phyloP scores from a whole-genome alignment of 495 filamentous ascomycete species.

The Penicillium flavigenum region DNA sequence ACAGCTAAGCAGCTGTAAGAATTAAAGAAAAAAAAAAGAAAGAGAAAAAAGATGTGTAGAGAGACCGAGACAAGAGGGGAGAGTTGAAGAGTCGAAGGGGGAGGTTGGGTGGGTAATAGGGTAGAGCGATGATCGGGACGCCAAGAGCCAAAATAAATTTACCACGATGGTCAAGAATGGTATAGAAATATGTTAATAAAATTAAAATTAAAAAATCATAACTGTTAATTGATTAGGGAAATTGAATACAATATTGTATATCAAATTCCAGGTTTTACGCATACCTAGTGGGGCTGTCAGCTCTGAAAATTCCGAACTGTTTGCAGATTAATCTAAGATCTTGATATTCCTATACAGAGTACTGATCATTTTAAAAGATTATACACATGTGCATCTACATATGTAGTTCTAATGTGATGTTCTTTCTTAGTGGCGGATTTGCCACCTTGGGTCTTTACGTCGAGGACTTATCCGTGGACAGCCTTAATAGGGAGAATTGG shows the following conservation, averaged over 20 bases:
- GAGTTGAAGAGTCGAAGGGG: slow-evolving; percentile 14
- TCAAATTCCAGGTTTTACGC: not conserved
- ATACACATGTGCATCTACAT: no score
- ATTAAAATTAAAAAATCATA: not conserved
- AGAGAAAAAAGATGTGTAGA: slow-evolving; percentile 17
- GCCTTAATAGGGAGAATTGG: not conserved
- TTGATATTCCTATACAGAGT: not conserved
- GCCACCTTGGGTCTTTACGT: slow-evolving; percentile 15
- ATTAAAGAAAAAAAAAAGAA: slow-evolving; percentile 14
- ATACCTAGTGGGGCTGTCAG: not conserved
- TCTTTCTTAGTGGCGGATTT: slow-evolving; percentile 1
- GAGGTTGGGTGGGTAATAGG: slow-evolving; percentile 26
- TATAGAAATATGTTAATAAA: no score
- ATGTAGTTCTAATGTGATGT: not conserved
- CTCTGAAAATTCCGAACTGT: not conserved
- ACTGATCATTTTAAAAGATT: no score
- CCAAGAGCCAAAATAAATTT: slow-evolving; percentile 15
- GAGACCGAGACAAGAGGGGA: slow-evolving; percentile 12
- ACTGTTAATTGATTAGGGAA: not conserved
- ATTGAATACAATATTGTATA: not conserved
- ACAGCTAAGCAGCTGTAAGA: slow-evolving; percentile 1
- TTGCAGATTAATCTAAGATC: not conserved
- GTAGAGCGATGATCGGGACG: slow-evolving; percentile 27
- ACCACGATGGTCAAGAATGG: not conserved
- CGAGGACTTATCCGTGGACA: slow-evolving; percentile 5